Percentiles rank a stretch among this genome's conserved stretches.
Evolutionary conservation across 306 rosid species (phyloP).

Genomic region (Medicago lupulina): DNA sequence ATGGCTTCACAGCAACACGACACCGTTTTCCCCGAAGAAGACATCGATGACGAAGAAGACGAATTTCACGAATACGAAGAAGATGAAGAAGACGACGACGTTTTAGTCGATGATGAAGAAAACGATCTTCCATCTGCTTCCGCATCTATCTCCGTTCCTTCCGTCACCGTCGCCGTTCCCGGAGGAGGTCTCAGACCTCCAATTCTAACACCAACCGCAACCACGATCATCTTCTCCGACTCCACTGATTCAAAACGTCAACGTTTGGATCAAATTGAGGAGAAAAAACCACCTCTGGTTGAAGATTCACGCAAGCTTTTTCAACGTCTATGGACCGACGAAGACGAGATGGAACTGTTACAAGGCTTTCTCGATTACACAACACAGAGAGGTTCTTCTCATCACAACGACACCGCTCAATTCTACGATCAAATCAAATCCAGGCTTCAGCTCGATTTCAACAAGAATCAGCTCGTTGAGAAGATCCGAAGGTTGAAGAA

Average conservation of each 20-base stretch:
- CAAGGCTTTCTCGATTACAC: conserved; percentile 70
- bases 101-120: conserved; percentile 50
- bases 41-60: conserved; percentile 73
- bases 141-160: conserved; percentile 50
- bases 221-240: conserved; percentile 36
- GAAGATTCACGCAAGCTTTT: conserved; percentile 62
- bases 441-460: conserved; percentile 66
- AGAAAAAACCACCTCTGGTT: conserved; percentile 53
- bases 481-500: conserved; percentile 80
- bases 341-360: conserved; percentile 78
- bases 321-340: conserved; percentile 76
- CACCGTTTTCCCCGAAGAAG: conserved; percentile 74
- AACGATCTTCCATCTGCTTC: conserved; percentile 51
- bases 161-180: conserved; percentile 55
- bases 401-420: conserved; percentile 53
- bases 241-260: conserved; percentile 52
- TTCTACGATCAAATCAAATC: conserved; percentile 63
- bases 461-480: conserved; percentile 70
- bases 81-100: conserved; percentile 63
- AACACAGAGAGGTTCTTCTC: conserved; percentile 48
- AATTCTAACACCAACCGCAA: conserved; percentile 36
- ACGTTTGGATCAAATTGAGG: conserved; percentile 53
- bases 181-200: conserved; percentile 22
- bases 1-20: conserved; percentile 75
- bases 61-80: conserved; percentile 68